Evolutionary conservation across 768 basidiomycete species (phyloP).

Genomic region (Gloeostereum incarnatum): DNA sequence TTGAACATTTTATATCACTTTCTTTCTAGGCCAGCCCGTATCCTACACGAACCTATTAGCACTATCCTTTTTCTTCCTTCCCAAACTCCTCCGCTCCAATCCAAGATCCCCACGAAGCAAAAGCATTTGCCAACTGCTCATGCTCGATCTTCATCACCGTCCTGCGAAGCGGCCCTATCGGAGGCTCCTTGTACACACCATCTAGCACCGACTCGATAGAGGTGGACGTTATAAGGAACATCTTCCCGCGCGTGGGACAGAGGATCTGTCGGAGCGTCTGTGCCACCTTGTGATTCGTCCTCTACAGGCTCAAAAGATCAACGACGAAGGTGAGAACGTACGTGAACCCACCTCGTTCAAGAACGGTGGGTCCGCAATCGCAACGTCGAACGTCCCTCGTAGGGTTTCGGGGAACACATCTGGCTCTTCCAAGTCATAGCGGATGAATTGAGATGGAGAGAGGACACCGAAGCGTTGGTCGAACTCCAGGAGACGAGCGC

Average conservation of each 20-base stretch:
- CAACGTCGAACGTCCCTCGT: conserved; percentile 24
- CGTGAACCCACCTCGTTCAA: conserved; percentile 28
- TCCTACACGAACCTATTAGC: too few species aligned
- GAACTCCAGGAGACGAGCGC: conserved; percentile 28
- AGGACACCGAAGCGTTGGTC: conserved; percentile 33
- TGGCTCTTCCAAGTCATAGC: conserved; percentile 35
- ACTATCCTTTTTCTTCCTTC: too few species aligned
- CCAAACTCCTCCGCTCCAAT: conserved; percentile 22
- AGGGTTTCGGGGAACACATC: conserved; percentile 24
- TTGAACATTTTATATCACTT: too few species aligned
- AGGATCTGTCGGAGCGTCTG: conserved; percentile 30
- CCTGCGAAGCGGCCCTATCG: conserved; percentile 26
- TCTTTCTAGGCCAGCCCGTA: too few species aligned
- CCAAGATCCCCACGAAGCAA: conserved; percentile 35
- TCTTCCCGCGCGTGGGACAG: conserved; percentile 23
- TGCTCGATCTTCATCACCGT: conserved; percentile 26
- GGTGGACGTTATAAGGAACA: conserved; percentile 29
- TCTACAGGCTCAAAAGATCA: conserved; percentile 13
- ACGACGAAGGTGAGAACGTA: not conserved
- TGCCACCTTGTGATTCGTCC: conserved; percentile 28
- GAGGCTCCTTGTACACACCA: conserved; percentile 24
- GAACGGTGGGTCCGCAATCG: conserved; percentile 35
- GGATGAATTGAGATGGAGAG: conserved; percentile 26
- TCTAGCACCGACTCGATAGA: conserved; percentile 24
- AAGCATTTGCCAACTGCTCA: conserved; percentile 29